Conservation (phyloP, 331 rosid genomes). For the Acacia pycnantha region DNA sequence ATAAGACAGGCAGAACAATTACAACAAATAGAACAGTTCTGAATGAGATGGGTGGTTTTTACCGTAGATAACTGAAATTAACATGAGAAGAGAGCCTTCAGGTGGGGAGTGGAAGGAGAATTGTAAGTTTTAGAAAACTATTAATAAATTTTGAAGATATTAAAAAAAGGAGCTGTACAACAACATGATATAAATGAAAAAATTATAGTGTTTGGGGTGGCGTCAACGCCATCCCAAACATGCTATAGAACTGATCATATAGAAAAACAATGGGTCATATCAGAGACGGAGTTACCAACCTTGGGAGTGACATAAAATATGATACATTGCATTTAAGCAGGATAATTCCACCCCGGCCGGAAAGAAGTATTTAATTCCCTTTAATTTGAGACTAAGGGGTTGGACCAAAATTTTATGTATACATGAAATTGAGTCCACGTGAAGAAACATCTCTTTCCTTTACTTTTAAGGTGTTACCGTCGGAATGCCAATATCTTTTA, state of each 20-base stretch:
- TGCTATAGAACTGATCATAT: not conserved
- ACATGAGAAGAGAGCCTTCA: not conserved
- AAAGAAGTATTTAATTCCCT: conserved; percentile 13
- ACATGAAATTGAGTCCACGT: not conserved
- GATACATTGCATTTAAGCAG: not conserved
- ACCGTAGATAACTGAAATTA: not conserved
- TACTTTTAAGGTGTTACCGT: not conserved
- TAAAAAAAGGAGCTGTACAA: not conserved
- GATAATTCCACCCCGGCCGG: not conserved
- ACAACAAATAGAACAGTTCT: not conserved
- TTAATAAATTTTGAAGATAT: not conserved
- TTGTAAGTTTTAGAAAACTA: not conserved
- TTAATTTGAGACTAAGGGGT: not conserved
- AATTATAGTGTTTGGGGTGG: not conserved
- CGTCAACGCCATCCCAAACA: not conserved
- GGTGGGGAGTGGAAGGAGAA: not conserved
- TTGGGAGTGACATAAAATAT: not conserved
- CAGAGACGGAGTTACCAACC: not conserved
- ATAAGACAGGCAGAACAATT: not conserved
- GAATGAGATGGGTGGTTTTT: not conserved
- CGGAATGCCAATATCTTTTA: not conserved
- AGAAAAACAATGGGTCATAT: not conserved
- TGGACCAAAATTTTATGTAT: not conserved
- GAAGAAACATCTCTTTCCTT: conserved; percentile 3
- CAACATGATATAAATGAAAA: not conserved